Evolutionary conservation across 306 rosid genomes (phyloP).

Genomic region (Medicago ruthenica): DNA sequence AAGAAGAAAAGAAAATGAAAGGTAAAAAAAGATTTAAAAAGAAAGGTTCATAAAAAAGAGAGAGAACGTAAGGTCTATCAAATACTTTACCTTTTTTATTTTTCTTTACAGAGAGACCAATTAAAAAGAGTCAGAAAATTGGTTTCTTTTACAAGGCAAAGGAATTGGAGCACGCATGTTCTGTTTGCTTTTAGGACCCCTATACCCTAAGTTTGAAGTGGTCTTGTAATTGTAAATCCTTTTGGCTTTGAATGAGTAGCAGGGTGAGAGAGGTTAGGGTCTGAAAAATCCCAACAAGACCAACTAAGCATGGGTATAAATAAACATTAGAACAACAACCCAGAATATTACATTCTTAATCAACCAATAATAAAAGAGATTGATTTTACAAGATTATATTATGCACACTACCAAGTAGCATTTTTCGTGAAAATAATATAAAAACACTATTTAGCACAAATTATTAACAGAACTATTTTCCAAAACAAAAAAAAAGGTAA

Average conservation of each 20-base stretch:
- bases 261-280: too few species aligned
- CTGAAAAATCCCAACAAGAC: too few species aligned
- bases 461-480: too few species aligned
- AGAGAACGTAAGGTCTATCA: constrained; percentile 47
- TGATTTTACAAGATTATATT: too few species aligned
- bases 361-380: too few species aligned
- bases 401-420: too few species aligned
- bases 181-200: constrained; percentile 47
- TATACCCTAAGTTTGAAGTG: constrained; percentile 50
- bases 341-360: too few species aligned
- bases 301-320: too few species aligned
- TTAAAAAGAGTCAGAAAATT: constrained; percentile 61
- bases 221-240: constrained; percentile 38
- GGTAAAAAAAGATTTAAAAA: constrained; percentile 55
- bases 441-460: too few species aligned
- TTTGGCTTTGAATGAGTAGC: constrained; percentile 35
- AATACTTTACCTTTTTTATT: constrained; percentile 37
- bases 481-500: too few species aligned
- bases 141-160: constrained; percentile 71
- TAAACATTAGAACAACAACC: too few species aligned
- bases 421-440: too few species aligned
- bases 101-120: constrained; percentile 52
- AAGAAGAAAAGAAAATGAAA: constrained; percentile 41
- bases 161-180: constrained; percentile 67
- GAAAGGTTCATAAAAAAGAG: constrained; percentile 49